Percentiles rank a stretch among this genome's conserved stretches.
Conservation (phyloP, 148 eudicot genomes). For the Mesembryanthemum crystallinum region DNA sequence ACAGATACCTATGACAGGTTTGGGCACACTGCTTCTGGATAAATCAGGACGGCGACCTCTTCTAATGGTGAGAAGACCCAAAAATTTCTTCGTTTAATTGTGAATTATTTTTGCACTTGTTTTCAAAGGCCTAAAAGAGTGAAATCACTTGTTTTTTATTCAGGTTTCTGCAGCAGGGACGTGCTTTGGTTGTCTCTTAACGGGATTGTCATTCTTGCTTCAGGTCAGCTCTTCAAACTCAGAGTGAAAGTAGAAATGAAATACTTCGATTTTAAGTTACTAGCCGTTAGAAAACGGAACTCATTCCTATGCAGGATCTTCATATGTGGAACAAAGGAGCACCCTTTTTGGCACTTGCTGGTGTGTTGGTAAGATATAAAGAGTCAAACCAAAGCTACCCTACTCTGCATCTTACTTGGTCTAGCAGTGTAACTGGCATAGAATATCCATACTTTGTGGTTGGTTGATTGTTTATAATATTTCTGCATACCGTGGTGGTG, state of each 20-base stretch:
- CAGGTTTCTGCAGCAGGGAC: conserved; percentile 93
- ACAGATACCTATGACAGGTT: conserved; percentile 54
- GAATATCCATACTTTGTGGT: no score
- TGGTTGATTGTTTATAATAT: no score
- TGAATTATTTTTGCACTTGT: background rate
- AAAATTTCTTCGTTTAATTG: background rate
- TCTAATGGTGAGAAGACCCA: conserved; percentile 42
- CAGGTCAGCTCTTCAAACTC: conserved; percentile 45
- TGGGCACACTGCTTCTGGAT: conserved; percentile 56
- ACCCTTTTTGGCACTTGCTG: conserved; percentile 61
- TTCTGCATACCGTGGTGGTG: no score
- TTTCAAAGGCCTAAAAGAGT: background rate
- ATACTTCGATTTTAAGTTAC: background rate
- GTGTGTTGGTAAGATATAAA: conserved; percentile 59
- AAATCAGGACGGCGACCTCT: conserved; percentile 62
- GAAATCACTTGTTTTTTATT: background rate
- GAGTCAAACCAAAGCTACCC: background rate
- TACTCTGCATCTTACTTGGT: background rate
- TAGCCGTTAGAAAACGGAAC: background rate
- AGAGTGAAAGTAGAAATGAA: background rate
- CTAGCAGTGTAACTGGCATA: no score
- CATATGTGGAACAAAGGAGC: conserved; percentile 39
- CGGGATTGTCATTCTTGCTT: conserved; percentile 61
- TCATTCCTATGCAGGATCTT: conserved; percentile 47
- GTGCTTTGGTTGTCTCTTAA: conserved; percentile 63